Conservation (phyloP, 768 basidiomycete species). For the Rhodotorula kratochvilovae region DNA sequence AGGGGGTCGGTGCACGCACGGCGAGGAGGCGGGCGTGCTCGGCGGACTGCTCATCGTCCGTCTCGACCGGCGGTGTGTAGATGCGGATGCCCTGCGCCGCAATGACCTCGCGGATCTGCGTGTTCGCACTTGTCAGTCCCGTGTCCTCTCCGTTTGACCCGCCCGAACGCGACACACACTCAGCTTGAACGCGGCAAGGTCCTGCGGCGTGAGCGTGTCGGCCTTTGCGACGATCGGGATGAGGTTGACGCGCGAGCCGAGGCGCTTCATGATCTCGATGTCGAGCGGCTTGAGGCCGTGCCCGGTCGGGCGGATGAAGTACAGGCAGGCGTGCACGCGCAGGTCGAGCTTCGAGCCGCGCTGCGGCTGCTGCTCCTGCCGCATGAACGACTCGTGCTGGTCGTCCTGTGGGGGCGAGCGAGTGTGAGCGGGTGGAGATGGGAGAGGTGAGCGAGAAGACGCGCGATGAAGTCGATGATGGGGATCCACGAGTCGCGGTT, state of each 20-base stretch:
- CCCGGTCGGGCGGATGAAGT: conserved; percentile 92
- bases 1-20: conserved; percentile 1
- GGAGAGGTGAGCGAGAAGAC: neutral
- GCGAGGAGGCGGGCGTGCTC: conserved; percentile 81
- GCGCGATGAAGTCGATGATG: conserved; percentile 85
- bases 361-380: conserved; percentile 97
- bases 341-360: conserved; percentile 89
- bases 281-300: conserved; percentile 95
- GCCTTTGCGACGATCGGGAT: conserved; percentile 98
- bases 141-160: too few relatives aligned
- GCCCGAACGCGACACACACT: conserved; percentile 62
- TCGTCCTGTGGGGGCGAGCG: conserved; percentile 45
- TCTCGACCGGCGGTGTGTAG: conserved; percentile 86
- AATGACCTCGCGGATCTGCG: conserved; percentile 80
- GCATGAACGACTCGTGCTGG: conserved; percentile 51
- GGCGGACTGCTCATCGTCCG: conserved; percentile 75
- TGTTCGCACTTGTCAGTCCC: neutral
- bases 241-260: conserved; percentile 94
- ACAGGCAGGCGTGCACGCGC: conserved; percentile 91
- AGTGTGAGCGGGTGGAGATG: neutral
- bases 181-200: conserved; percentile 85
- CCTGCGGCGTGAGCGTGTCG: conserved; percentile 91
- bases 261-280: conserved; percentile 99
- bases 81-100: conserved; percentile 87
- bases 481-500: conserved; percentile 98